phyloP scores from a whole-genome alignment of 768 basidiomycete genomes.

The Termitomyces sp. region DNA sequence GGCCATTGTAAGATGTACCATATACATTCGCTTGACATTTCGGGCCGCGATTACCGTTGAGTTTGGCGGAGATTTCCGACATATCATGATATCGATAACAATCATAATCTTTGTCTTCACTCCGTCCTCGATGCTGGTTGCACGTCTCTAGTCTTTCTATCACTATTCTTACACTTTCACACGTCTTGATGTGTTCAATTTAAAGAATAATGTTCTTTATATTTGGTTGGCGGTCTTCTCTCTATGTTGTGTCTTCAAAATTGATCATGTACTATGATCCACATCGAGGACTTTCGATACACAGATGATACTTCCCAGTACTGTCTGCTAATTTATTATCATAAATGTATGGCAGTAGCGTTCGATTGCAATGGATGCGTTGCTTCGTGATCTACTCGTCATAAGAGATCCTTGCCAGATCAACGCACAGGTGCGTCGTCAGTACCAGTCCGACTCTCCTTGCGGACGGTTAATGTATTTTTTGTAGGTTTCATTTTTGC shows the following conservation, averaged over 20 bases:
- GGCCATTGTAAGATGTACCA: not conserved
- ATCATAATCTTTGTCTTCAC: not conserved
- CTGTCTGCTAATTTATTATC: not conserved
- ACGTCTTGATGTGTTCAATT: not conserved
- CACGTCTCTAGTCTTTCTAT: not conserved
- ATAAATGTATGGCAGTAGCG: constrained; percentile 2
- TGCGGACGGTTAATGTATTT: not conserved
- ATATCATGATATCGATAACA: not conserved
- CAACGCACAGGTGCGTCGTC: constrained; percentile 7
- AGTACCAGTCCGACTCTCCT: not conserved
- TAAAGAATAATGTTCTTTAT: not conserved
- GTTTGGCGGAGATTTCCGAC: constrained; percentile 7
- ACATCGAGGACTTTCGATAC: constrained; percentile 2
- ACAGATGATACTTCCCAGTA: constrained; percentile 2
- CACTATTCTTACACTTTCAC: not conserved
- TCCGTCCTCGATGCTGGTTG: not conserved
- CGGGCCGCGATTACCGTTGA: not conserved
- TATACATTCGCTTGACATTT: not conserved
- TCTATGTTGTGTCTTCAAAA: not conserved
- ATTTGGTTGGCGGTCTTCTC: not conserved
- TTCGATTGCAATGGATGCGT: constrained; percentile 5
- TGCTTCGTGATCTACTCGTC: constrained; percentile 2
- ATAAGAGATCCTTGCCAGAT: not conserved
- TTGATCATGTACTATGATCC: not conserved
- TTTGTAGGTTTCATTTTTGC: not conserved